Percentiles rank a stretch among this genome's conserved stretches.
phyloP scores from a whole-genome alignment of 257 asterid genomes.

The Cynanchum wilfordii region DNA sequence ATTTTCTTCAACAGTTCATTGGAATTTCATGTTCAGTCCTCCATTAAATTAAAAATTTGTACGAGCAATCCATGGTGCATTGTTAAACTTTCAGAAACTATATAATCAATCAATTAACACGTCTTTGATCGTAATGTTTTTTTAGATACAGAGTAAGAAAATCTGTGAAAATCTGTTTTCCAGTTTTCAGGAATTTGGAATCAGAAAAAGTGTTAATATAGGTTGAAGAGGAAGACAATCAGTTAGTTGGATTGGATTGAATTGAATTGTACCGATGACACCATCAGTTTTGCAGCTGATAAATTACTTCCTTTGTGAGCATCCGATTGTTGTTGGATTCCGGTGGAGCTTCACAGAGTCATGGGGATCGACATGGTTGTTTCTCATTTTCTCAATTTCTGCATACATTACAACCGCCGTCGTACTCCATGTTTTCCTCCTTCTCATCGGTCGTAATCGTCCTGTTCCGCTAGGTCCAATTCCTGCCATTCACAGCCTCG shows the following conservation, averaged over 20 bases:
- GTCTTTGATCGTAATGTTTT: background rate
- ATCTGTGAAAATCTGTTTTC: too few relatives aligned
- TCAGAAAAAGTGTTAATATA: background rate
- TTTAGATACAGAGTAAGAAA: too few relatives aligned
- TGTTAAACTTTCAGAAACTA: background rate
- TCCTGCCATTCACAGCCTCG: constrained; percentile 66
- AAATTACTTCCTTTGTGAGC: constrained; percentile 51
- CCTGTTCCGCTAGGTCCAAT: constrained; percentile 53
- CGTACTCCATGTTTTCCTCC: constrained; percentile 55
- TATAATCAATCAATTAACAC: background rate
- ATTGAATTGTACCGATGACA: background rate
- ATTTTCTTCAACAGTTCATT: background rate
- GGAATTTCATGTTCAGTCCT: background rate
- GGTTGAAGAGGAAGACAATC: too few relatives aligned
- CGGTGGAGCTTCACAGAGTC: constrained; percentile 62
- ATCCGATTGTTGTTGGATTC: constrained; percentile 47
- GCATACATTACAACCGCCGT: constrained; percentile 39
- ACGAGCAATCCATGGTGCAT: background rate
- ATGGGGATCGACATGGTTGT: constrained; percentile 73
- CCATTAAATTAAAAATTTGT: background rate
- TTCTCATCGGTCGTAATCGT: constrained; percentile 41
- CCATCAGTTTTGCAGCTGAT: constrained; percentile 2
- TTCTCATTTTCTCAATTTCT: constrained; percentile 56
- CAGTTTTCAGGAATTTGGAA: too few relatives aligned
- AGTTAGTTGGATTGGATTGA: too few relatives aligned